Conservation (phyloP, 352 stramenopile species). For the Phytophthora kernoviae region DNA sequence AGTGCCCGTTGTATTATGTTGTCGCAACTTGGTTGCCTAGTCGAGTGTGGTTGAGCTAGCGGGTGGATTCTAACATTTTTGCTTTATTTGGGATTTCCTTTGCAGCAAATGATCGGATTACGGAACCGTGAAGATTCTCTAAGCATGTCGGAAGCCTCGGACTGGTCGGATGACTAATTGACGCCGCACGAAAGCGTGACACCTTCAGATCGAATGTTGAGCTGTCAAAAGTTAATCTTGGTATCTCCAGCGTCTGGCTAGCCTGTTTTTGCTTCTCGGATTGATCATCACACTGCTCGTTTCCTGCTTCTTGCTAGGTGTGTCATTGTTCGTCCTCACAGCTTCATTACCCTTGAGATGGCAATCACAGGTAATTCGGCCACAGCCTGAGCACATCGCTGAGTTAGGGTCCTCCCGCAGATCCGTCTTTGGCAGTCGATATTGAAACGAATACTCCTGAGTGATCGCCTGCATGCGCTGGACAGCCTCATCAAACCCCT, state of each 20-base stretch:
- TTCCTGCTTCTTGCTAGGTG: slow-evolving; percentile 12
- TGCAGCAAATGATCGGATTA: slow-evolving; percentile 85
- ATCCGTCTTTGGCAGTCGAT: slow-evolving; percentile 63
- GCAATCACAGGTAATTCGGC: slow-evolving; percentile 64
- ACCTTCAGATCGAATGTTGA: slow-evolving; percentile 23
- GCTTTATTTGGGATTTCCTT: slow-evolving; percentile 4
- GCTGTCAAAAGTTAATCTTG: slow-evolving; percentile 30
- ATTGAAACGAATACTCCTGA: slow-evolving; percentile 61
- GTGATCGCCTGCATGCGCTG: slow-evolving; percentile 56
- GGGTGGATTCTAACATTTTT: slow-evolving; percentile 7
- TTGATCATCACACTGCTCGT: slow-evolving; percentile 23
- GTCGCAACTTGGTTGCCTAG: neutral
- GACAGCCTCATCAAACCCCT: slow-evolving; percentile 57
- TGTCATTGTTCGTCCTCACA: neutral
- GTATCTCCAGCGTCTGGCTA: slow-evolving; percentile 41
- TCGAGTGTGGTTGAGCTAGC: neutral
- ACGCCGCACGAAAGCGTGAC: slow-evolving; percentile 8
- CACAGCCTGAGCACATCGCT: slow-evolving; percentile 53
- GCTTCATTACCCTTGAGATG: slow-evolving; percentile 22
- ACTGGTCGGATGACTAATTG: slow-evolving; percentile 87
- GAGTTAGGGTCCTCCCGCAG: slow-evolving; percentile 46
- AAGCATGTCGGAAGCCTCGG: slow-evolving; percentile 83
- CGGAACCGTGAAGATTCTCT: slow-evolving; percentile 78
- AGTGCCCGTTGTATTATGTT: slow-evolving; percentile 1
- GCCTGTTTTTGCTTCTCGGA: slow-evolving; percentile 27